phyloP scores from a whole-genome alignment of 768 basidiomycete species.

The Saitozyma podzolica region DNA sequence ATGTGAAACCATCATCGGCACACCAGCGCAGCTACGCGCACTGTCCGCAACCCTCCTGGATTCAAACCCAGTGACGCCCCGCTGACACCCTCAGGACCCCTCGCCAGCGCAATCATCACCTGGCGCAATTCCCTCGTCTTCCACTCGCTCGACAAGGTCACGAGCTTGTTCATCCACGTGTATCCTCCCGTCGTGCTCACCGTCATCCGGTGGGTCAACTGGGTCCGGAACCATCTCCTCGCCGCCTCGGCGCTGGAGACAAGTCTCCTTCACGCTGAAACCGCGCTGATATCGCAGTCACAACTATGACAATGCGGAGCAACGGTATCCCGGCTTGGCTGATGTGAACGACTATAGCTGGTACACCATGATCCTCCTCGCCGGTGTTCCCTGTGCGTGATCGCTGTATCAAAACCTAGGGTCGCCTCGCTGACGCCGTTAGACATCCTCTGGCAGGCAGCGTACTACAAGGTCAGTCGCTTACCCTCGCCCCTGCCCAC shows the following conservation, averaged over 20 bases:
- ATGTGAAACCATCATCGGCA: slow-evolving; percentile 24
- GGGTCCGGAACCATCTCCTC: no score
- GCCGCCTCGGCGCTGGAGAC: no score
- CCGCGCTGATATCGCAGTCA: slow-evolving; percentile 60
- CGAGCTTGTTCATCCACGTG: slow-evolving; percentile 90
- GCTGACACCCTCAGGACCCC: slow-evolving; percentile 56
- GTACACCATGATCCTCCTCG: slow-evolving; percentile 70
- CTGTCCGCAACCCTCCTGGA: no score
- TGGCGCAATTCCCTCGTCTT: slow-evolving; percentile 99
- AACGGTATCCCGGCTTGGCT: slow-evolving; percentile 79
- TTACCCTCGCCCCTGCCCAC: neutral
- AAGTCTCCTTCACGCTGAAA: no score
- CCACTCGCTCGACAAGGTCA: slow-evolving; percentile 95
- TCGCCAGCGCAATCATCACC: slow-evolving; percentile 92
- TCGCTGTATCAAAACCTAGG: neutral
- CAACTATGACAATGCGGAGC: slow-evolving; percentile 75
- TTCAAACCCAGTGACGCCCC: neutral
- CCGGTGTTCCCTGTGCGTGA: slow-evolving; percentile 78
- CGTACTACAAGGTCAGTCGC: slow-evolving; percentile 73
- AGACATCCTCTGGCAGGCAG: slow-evolving; percentile 89
- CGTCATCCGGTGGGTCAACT: slow-evolving; percentile 58
- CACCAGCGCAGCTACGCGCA: neutral
- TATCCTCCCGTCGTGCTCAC: slow-evolving; percentile 85
- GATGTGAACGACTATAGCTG: slow-evolving; percentile 72
- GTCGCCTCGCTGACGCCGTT: slow-evolving; percentile 5